Evolutionary conservation across 2,329 filamentous ascomycete genomes (phyloP), one percentile per base, ranked within the genome.

Genomic region (Monilinia vaccinii-corymbosi): DNA sequence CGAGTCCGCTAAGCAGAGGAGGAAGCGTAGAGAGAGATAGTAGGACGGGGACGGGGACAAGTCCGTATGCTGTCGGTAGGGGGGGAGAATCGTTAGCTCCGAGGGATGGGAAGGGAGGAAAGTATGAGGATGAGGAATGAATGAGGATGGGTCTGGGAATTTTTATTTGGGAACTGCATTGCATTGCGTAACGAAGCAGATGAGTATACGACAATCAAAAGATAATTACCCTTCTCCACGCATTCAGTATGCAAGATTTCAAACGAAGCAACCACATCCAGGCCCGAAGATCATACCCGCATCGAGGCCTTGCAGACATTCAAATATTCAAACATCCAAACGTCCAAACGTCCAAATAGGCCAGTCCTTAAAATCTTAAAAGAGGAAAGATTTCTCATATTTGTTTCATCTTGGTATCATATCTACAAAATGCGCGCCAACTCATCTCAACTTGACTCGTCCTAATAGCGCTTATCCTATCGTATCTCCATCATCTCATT

Each of bases 331-430:
- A 14, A 16, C 14, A 38, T 6, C 4, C 6, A 18, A 7, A 6
- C 2, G n/a, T n/a, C n/a, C n/a, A n/a, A n/a, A n/a, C n/a, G n/a
- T n/a, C n/a, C n/a, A 40, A 40, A 8, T 2, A 40, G 38, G 14
- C 34, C 13, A 13, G 14, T 11, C 34, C 2, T 11, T 36, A 34
- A 14, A 8, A 40, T n/a, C 8, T 1, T 40, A 4, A 40, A 38
- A 38, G n/a, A 49, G 40, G 23, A 56, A 57, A 49, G 44, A 38
- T 49, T 34, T 49, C 23, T 49, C n/a, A 13, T 51, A 44, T 52
- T 58, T 51, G 34, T 44, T 58, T 44, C 36, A 51, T 58, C 46
- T 58, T 58, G 56, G 56, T 58, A 58, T 58, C 56, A 58, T 58
- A 58, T 58, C 34, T 52, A 58, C 56, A 58, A 51, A 36, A 50